Base-by-base conservation (phyloP, 176 grass and related monocot species). In the Bromus sterilis region DNA sequence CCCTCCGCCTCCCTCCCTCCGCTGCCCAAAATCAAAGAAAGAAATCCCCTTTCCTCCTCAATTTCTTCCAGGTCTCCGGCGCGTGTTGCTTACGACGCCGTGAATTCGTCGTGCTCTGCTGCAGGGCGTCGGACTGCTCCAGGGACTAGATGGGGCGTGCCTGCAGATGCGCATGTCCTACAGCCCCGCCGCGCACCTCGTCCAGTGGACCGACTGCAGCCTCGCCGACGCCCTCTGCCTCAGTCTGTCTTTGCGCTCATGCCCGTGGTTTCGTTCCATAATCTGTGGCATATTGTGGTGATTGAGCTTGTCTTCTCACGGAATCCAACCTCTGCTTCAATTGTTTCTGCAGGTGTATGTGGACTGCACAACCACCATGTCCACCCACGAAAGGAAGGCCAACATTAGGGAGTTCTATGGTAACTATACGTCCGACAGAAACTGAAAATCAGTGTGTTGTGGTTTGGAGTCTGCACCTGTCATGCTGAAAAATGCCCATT, bases 371-470 rank as follows among this genome's bases (percentile, higher is more conserved):
- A 94, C 95, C 29, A 98, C 90, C 64, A 89, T 98, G 95, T 98
- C 95, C 16, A 93, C 90, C n/a, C 95, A 94, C 18, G 95, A 98
- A 80, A 92, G 95, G 81, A 98, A 98, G 56, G 92, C 95, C 9
- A 98, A 90, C 86, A 89, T 94, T 56, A 94, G 82, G 73, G 95
- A 98, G 15, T 98, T 98, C 34, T 98, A 98, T 51, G 95, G 95
- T 90, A 91, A n/a, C n/a, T n/a, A n/a, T n/a, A n/a, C n/a, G n/a
- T n/a, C n/a, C n/a, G n/a, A n/a, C n/a, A n/a, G n/a, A n/a, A n/a
- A n/a, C n/a, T n/a, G n/a, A n/a, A n/a, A n/a, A n/a, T n/a, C n/a
- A n/a, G n/a, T n/a, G n/a, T n/a, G n/a, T n/a, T n/a, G n/a, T n/a
- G n/a, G n/a, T n/a, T n/a, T n/a, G n/a, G n/a, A n/a, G n/a, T n/a